Evolutionary conservation across 2,329 filamentous ascomycete species (phyloP), one percentile per base, ranked within the genome.

Genomic region (Curvularia sp.): DNA sequence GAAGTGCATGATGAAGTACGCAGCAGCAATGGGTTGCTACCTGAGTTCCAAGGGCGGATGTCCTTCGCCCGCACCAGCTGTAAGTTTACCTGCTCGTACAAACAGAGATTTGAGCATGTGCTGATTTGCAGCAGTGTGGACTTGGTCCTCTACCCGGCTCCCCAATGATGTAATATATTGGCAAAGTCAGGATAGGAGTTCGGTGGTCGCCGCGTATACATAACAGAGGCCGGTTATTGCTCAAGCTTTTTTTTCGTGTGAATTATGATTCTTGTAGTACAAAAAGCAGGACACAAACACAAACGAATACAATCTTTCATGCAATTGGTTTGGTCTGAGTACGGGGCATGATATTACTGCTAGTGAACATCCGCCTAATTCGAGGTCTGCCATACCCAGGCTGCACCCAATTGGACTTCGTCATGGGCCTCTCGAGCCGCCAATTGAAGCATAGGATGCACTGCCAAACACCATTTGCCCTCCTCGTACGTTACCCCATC

Each of bases 1-100:
- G 63, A 63, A 51, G 52, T 67, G 64, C 50, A 52, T 62, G 46
- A 63, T 67, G 60, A 57, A 65, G 18, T 55, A 62, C 39, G 58
- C 64, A 7, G 55, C 60, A 15, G 49, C 55, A 4, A 61, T 67
- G 58, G 64, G 60, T 5, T 67, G 64, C 49, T 67, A 61, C 33
- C 22, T 65, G 24, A 52, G 54, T 35, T 60, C 64, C 6, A 65
- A 61, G 13, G 64, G 64, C 9, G 62, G 62, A 48, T 67, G 64
- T 49, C 58, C 64, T 5, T 67, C 64, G 10, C 64, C 64, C 28
- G 57, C 64, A 20, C 62, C 63, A 35, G 60, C 64, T 49, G 62
- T 64, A 44, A 58, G 62, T 62, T 20, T 35, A 18, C 6, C 4
- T 20, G 12, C 5, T 38, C 10, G 1, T 20, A 4, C 10, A 33